Evolutionary conservation across 805 yeast species (phyloP).

Genomic region (Wickerhamomyces tratensis): DNA sequence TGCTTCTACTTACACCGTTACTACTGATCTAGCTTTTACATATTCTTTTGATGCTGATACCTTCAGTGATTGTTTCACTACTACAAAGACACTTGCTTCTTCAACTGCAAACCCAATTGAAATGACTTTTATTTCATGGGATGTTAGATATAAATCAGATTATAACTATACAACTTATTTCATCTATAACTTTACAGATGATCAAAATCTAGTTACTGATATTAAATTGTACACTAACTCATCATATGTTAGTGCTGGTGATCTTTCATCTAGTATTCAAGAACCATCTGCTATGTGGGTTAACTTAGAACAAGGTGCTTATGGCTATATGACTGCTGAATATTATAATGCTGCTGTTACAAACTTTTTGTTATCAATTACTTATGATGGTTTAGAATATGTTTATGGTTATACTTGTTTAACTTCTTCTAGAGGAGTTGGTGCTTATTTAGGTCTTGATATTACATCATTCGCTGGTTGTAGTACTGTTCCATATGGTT

Average conservation of each 20-base stretch:
- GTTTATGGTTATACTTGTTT: slow-evolving; percentile 4
- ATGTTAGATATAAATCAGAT: background rate
- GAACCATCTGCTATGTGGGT: slow-evolving; percentile 5
- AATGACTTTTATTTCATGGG: background rate
- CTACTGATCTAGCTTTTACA: slow-evolving; percentile 3
- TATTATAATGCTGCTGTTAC: background rate
- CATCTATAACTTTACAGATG: slow-evolving; percentile 10
- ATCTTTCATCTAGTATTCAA: background rate
- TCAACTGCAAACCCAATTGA: slow-evolving; percentile 1
- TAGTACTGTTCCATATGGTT: no score
- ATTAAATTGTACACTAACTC: slow-evolving; percentile 7
- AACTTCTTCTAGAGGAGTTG: background rate
- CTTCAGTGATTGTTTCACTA: slow-evolving; percentile 5
- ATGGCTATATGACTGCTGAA: slow-evolving; percentile 1
- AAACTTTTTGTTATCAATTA: slow-evolving; percentile 1
- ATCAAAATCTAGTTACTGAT: slow-evolving; percentile 8
- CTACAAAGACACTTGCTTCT: background rate
- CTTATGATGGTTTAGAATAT: slow-evolving; percentile 2
- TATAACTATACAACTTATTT: slow-evolving; percentile 3
- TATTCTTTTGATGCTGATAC: slow-evolving; percentile 2
- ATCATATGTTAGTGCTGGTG: background rate
- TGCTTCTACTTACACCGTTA: slow-evolving; percentile 6
- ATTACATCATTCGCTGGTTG: background rate
- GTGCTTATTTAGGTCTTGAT: background rate
- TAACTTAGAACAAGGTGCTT: slow-evolving; percentile 11